Percentiles rank a stretch among this genome's conserved stretches.
These are phyloP conservation scores for Pholiota microspora DNA, from an alignment of 768 basidiomycete species.

Conservation along the genomic window DNA sequence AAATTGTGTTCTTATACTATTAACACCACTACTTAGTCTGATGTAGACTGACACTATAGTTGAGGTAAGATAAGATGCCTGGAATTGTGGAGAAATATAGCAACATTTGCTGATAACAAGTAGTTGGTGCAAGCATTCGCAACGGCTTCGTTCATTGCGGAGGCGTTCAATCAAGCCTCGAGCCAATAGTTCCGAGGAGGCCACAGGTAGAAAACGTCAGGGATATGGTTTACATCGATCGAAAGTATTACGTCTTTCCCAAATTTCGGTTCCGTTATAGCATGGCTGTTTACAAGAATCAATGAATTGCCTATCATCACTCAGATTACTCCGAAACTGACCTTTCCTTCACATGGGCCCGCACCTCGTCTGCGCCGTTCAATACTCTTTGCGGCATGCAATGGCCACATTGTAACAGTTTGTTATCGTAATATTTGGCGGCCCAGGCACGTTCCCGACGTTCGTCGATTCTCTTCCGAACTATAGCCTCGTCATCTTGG, in stretches of 20 bases:
- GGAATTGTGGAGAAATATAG: too few relatives aligned
- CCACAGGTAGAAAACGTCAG: slow-evolving; percentile 1
- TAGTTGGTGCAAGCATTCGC: too few relatives aligned
- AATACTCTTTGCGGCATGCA: background rate
- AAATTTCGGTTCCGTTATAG: background rate
- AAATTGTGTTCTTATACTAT: too few relatives aligned
- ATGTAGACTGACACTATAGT: too few relatives aligned
- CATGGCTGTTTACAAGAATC: background rate
- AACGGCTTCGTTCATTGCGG: too few relatives aligned
- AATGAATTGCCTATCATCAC: background rate
- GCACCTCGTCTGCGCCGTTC: background rate
- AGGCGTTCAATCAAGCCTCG: too few relatives aligned
- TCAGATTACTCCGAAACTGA: background rate
- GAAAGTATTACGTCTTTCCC: background rate
- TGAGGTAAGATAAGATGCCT: too few relatives aligned
- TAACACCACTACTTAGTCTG: too few relatives aligned
- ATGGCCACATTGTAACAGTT: background rate
- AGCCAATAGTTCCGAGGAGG: slow-evolving; percentile 2
- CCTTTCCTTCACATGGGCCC: background rate
- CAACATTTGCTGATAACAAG: too few relatives aligned
- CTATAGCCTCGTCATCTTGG: background rate
- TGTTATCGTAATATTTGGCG: background rate
- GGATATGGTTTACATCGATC: background rate
- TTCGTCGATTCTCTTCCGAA: background rate
- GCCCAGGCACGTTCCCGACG: background rate